A percentile compares a stretch with the other conserved stretches of the same genome.
These are phyloP conservation scores for Neonectria faginata DNA, from an alignment of 2,329 filamentous ascomycete species.

Conservation along the genomic window DNA sequence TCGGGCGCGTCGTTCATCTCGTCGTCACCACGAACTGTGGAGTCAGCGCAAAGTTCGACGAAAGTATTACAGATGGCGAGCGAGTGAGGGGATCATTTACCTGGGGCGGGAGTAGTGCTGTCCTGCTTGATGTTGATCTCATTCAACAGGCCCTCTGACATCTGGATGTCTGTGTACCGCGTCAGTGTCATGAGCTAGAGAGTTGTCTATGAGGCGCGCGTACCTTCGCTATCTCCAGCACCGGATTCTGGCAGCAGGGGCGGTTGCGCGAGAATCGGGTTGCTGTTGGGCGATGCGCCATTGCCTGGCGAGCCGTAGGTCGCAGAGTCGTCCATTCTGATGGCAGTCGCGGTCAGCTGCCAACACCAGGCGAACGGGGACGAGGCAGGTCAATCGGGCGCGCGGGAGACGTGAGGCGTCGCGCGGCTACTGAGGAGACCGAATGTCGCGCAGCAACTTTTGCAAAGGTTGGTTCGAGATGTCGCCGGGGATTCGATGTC, in stretches of 20 bases:
- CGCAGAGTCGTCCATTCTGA: slow-evolving; percentile 69
- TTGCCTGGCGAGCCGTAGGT: slow-evolving; percentile 69
- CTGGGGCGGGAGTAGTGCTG: slow-evolving; percentile 68
- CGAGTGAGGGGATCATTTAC: slow-evolving; percentile 68
- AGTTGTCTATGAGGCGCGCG: slow-evolving; percentile 13
- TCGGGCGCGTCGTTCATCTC: slow-evolving; percentile 79
- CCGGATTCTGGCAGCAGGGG: slow-evolving; percentile 60
- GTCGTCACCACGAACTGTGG: slow-evolving; percentile 75
- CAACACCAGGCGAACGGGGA: slow-evolving; percentile 26
- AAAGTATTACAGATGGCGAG: slow-evolving; percentile 79
- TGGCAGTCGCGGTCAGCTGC: slow-evolving; percentile 31
- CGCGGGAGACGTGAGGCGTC: slow-evolving; percentile 23
- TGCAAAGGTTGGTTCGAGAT: slow-evolving; percentile 26
- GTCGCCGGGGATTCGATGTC: slow-evolving; percentile 34
- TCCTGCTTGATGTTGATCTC: slow-evolving; percentile 71
- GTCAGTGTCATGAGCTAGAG: slow-evolving; percentile 32
- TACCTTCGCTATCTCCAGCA: slow-evolving; percentile 61
- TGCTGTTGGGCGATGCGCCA: slow-evolving; percentile 67
- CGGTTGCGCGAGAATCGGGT: slow-evolving; percentile 67
- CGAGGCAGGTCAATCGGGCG: slow-evolving; percentile 33
- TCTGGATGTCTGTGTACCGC: slow-evolving; percentile 68
- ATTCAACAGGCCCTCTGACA: slow-evolving; percentile 64
- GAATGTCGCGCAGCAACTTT: slow-evolving; percentile 17
- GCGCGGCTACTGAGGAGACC: slow-evolving; percentile 21
- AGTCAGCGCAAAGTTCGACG: slow-evolving; percentile 67